Percentiles rank a stretch among this genome's conserved stretches.
Conservation (phyloP, 257 asterid genomes). For the Salvia miltiorrhiza region DNA sequence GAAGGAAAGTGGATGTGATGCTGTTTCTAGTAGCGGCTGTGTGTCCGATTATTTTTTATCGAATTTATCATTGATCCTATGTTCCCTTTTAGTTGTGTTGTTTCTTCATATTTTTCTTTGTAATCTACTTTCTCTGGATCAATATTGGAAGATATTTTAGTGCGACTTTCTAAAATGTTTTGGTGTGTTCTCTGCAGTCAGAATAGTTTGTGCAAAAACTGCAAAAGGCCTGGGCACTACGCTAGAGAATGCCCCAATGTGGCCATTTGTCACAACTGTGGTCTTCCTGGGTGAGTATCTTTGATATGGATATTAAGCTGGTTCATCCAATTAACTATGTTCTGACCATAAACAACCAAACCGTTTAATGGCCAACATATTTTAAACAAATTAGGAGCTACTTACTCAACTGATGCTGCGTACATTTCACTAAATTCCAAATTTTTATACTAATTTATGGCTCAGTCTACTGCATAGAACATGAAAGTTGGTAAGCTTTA, state of each 20-base stretch:
- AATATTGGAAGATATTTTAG: conserved; percentile 8
- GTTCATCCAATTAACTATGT: not conserved
- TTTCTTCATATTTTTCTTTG: conserved; percentile 7
- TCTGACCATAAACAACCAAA: not conserved
- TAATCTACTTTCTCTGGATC: not conserved
- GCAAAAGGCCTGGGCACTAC: conserved; percentile 95
- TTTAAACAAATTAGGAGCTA: not conserved
- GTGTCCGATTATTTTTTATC: not conserved
- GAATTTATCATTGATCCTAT: not conserved
- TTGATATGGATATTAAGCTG: not conserved
- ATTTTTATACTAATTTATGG: not conserved
- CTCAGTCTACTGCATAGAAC: not conserved
- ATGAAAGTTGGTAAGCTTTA: not conserved
- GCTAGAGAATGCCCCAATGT: conserved; percentile 96
- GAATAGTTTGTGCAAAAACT: conserved; percentile 81
- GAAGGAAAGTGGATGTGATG: conserved; percentile 25
- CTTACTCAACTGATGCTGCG: not conserved
- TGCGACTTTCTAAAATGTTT: not conserved
- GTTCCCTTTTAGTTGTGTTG: not conserved
- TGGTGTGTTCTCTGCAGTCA: conserved; percentile 49
- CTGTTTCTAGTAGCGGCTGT: not conserved
- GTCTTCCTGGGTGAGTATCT: conserved; percentile 91
- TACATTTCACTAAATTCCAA: not conserved
- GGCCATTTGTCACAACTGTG: conserved; percentile 95
- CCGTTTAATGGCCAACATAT: not conserved